Base-by-base conservation (phyloP, 768 basidiomycete genomes). In the Rhizopogon vesiculosus region DNA sequence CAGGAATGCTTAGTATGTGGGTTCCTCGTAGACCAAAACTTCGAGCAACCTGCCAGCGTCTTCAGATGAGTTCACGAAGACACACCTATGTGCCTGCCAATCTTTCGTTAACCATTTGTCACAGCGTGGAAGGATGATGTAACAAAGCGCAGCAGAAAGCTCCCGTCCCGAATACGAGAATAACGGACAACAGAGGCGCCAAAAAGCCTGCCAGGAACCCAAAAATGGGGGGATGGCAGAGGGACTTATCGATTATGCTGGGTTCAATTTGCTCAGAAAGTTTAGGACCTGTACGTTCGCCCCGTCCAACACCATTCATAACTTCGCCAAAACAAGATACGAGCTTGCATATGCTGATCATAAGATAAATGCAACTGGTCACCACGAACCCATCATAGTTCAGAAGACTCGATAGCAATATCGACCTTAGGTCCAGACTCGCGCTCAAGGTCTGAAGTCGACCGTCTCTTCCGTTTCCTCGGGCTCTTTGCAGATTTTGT, bases 371-470 rank as follows among this genome's bases (percentile, higher is more conserved):
- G 35, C 12, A 38, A 13, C 3, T 13, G 35, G 35, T 13, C 10
- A 12, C 10, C 40, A 18, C 40, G 7, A 49, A 49, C 3, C 22
- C 15, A 25, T 38, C 15, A 25, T 25, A 22, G 9, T 8, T 22
- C 19, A 25, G 42, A 43, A 38, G 35, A 53, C 45, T 78, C 78
- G 0, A 78, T 45, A 35, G 64, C 64, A 0, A 80, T 71, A 59
- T 76, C 67, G 10, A 79, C 50, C 56, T 72, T 71, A 1, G 78
- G 76, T 6, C 69, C 71, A 5, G 69, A 49, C 1, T 46, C 44
- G 5, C 45, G 56, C 25, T 59, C 48, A 16, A 45, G 35, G 8
- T 52, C 42, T 2, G 22, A 33, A 45, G 55, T 29, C 2, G 51
- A 45, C 18, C 15, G 45, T 33, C 46, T 38, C 51, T 60, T 61